These are phyloP conservation scores for Sporothrix euskadiensis DNA, from an alignment of 2,329 filamentous ascomycete genomes.

Conservation along the genomic window DNA sequence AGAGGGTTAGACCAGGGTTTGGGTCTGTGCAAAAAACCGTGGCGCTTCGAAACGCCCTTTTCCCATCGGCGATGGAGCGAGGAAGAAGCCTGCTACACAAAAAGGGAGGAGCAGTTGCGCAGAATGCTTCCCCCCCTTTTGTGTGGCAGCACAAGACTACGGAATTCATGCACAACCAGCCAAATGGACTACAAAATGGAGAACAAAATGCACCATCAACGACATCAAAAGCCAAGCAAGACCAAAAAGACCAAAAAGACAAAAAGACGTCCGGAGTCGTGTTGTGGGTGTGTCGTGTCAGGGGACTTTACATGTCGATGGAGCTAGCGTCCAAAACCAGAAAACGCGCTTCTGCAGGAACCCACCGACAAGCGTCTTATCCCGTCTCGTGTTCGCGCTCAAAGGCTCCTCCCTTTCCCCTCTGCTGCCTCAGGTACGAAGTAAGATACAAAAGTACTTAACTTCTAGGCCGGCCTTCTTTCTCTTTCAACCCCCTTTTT, in stretches of 20 bases:
- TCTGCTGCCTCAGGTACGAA: not conserved
- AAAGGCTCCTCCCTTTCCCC: not conserved
- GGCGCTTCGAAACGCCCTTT: slow-evolving; percentile 14
- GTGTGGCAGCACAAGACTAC: not conserved
- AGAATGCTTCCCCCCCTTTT: not conserved
- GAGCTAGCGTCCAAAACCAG: slow-evolving; percentile 5
- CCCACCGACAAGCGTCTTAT: slow-evolving; percentile 21
- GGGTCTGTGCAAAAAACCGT: not conserved
- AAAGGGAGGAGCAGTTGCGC: not conserved
- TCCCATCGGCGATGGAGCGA: slow-evolving; percentile 10
- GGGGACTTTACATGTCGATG: not conserved
- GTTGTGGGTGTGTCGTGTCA: not conserved
- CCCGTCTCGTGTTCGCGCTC: slow-evolving; percentile 9
- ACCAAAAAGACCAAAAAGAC: not conserved
- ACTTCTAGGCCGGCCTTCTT: not conserved
- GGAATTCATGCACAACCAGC: slow-evolving; percentile 1
- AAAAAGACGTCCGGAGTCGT: not conserved
- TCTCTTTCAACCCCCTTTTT: not conserved
- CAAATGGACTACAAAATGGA: slow-evolving; percentile 1
- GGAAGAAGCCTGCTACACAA: slow-evolving; percentile 8
- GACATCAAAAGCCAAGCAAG: not conserved
- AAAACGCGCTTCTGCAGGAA: slow-evolving; percentile 31
- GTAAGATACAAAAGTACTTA: not conserved
- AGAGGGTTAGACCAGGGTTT: not conserved
- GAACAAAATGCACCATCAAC: not conserved